Evolutionary conservation across 495 filamentous ascomycete genomes (phyloP).

Genomic region (Hypoxylon rickii): DNA sequence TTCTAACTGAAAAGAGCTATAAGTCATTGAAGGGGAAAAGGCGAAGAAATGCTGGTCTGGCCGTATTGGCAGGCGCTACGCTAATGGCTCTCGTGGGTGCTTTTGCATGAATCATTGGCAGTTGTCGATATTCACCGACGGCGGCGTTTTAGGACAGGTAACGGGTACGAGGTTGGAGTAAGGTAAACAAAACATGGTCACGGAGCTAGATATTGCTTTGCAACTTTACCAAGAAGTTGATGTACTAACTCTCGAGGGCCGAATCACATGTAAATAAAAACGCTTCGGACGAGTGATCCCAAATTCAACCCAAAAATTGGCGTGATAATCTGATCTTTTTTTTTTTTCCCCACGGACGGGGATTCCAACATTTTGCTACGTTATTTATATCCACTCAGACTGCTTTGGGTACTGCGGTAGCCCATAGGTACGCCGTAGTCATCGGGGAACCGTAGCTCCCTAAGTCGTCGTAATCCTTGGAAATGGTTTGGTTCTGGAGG

Average conservation of each 20-base stretch:
- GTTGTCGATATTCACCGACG: not conserved
- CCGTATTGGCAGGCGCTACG: conserved; percentile 74
- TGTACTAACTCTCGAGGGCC: too few species aligned
- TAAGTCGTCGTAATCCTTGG: conserved; percentile 51
- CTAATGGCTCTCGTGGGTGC: conserved; percentile 91
- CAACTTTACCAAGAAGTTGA: too few species aligned
- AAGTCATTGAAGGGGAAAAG: conserved; percentile 67
- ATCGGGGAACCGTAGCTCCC: conserved; percentile 52
- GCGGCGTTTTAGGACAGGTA: conserved; percentile 18
- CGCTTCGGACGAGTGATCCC: too few species aligned
- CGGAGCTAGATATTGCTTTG: conserved; percentile 7
- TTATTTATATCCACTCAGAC: conserved; percentile 1
- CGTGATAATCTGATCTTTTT: too few species aligned
- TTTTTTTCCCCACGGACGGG: too few species aligned
- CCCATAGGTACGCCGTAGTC: conserved; percentile 55
- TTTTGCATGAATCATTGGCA: conserved; percentile 63
- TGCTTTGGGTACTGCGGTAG: conserved; percentile 43
- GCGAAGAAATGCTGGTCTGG: conserved; percentile 73
- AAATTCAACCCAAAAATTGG: too few species aligned
- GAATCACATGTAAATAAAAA: too few species aligned
- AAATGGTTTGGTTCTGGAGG: conserved; percentile 52
- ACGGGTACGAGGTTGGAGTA: not conserved
- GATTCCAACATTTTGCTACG: too few species aligned
- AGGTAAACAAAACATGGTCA: conserved; percentile 13
- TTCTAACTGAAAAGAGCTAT: conserved; percentile 88